Base-by-base conservation (phyloP, 108 stramenopile genomes). In the Aurantiochytrium sp. region DNA sequence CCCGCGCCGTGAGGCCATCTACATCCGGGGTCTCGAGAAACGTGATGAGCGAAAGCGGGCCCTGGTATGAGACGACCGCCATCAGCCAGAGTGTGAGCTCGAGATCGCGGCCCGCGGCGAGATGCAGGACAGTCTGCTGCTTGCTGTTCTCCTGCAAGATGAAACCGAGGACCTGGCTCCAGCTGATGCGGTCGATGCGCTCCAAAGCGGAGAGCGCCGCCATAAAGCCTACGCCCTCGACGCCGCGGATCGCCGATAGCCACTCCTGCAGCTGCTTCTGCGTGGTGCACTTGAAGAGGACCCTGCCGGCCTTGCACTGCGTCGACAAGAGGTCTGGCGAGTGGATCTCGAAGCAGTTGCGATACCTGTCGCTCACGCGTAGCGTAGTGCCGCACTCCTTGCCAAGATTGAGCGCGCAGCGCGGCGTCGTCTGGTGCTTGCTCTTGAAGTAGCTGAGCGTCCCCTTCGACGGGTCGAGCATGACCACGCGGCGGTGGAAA, bases 261-360 rank as follows among this genome's bases (percentile, higher is more conserved):
- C 73, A 81, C 45, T 81, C 45, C 24, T 81, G 73, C 42, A 81
- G 45, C 27, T 81, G 42, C 73, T 81, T 81, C 24, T 81, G 42
- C n/a, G 39, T 48, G 17, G 6, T 48, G 39, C 73, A 81, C 24
- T 81, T 81, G 3, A 81, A 81, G 45, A 48, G 73, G 21, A 81
- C 30, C 0, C 73, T 12, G 2, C 73, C 73, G 30, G 73, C 73
- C 45, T 81, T 48, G 30, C 45, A 48, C n/a, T 81, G 21, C 10
- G 36, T 48, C 21, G 73, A 48, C 12, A 48, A 24, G 0, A 81
- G 45, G 42, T 41, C 39, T 22, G 39, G 73, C n/a, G 73, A 81
- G 1, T 81, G 73, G 2, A 81, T 81, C 73, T 81, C 73, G 30
- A 81, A 81, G 45, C 73, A 81, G 2, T 81, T 41, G 42, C 45